A percentile compares a stretch with the other conserved stretches of the same genome.
Evolutionary conservation across 768 basidiomycete species (phyloP).

Genomic region (Boletus rufocinnamomeus): DNA sequence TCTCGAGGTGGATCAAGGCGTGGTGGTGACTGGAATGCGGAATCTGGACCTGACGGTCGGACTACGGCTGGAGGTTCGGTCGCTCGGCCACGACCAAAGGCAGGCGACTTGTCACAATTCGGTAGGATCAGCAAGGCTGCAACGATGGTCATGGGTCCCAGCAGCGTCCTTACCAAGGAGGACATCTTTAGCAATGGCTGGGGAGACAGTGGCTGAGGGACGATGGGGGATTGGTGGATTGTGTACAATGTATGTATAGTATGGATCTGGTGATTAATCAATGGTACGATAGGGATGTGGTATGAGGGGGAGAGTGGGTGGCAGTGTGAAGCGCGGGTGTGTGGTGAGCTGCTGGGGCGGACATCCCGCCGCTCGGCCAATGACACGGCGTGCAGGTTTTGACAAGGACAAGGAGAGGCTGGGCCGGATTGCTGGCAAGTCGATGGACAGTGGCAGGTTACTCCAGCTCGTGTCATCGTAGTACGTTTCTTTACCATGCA

Average conservation of each 20-base stretch:
- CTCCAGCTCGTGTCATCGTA: constrained; percentile 54
- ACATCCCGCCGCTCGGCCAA: no score
- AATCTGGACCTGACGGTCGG: constrained; percentile 85
- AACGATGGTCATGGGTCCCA: constrained; percentile 79
- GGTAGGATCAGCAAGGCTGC: constrained; percentile 80
- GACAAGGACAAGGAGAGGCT: constrained; percentile 57
- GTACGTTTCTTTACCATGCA: constrained; percentile 12
- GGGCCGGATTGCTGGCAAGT: constrained; percentile 60
- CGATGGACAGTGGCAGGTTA: constrained; percentile 59
- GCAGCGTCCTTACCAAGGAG: constrained; percentile 82
- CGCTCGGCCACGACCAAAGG: constrained; percentile 66
- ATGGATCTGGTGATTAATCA: no score
- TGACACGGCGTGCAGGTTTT: constrained; percentile 60
- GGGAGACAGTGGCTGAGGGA: no score
- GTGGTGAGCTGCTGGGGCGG: no score
- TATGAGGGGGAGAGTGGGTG: no score
- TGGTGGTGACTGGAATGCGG: constrained; percentile 69
- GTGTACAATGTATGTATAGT: no score
- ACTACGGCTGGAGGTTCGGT: constrained; percentile 59
- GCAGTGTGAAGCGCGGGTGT: no score
- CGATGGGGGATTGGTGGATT: no score
- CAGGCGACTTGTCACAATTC: constrained; percentile 83
- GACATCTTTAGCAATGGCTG: no score
- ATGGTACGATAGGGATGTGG: no score
- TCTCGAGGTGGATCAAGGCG: constrained; percentile 90